Conservation (phyloP, 352 stramenopile species). For the Nothophytophthora sp. region DNA sequence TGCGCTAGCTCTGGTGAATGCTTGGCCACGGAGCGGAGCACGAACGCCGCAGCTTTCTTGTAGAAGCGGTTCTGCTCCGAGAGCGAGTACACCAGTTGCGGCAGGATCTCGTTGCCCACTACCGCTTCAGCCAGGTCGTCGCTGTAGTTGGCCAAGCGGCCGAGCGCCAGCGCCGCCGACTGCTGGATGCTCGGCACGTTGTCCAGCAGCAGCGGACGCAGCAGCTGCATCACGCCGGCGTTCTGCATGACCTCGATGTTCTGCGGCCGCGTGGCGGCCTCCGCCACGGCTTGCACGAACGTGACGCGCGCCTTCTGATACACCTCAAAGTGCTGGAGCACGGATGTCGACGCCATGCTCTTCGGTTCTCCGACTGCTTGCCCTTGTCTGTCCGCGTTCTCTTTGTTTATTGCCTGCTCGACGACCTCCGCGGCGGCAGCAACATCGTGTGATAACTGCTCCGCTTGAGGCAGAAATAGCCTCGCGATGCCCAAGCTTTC, state of each 20-base stretch:
- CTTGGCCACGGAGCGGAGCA: constrained; percentile 93
- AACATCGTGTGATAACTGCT: too few species aligned
- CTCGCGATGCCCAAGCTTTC: too few species aligned
- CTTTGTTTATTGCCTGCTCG: constrained; percentile 3
- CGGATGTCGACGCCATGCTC: constrained; percentile 83
- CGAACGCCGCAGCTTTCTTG: constrained; percentile 95
- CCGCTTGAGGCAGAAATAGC: too few species aligned
- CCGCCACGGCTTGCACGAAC: constrained; percentile 94
- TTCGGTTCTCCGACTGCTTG: neutral
- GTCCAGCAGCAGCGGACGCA: constrained; percentile 93
- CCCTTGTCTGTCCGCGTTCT: neutral
- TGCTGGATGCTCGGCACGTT: constrained; percentile 97
- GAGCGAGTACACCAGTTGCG: constrained; percentile 96
- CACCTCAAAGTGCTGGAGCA: constrained; percentile 95
- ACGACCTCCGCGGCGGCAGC: too few species aligned
- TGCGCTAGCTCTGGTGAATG: constrained; percentile 95
- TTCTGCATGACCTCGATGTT: constrained; percentile 98
- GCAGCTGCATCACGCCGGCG: constrained; percentile 94
- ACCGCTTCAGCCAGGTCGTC: constrained; percentile 94
- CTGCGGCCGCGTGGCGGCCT: constrained; percentile 93
- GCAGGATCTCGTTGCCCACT: constrained; percentile 96
- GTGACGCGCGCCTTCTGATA: constrained; percentile 96
- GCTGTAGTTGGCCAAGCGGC: constrained; percentile 94
- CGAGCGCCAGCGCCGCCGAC: constrained; percentile 92
- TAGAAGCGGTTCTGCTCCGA: constrained; percentile 96